A percentile compares a stretch with the other conserved stretches of the same genome.
Conservation (phyloP, 2,329 filamentous ascomycete genomes). For the Sphaerulina musiva region DNA sequence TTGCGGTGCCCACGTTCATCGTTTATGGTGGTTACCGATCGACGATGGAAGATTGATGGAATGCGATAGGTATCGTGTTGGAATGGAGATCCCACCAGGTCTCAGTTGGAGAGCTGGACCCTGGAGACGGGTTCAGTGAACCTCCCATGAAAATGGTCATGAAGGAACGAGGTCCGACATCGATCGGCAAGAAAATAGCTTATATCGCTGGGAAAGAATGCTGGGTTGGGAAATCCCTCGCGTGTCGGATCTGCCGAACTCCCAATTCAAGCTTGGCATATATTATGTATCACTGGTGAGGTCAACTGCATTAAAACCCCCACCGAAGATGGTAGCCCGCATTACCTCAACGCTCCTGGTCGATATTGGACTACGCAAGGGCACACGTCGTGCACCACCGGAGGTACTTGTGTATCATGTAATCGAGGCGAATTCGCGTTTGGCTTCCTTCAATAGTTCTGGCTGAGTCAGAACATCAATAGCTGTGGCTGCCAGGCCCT, state of each 20-base stretch:
- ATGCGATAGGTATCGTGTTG: background rate
- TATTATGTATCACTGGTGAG: background rate
- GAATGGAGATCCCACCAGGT: background rate
- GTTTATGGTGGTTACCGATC: background rate
- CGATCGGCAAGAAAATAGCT: background rate
- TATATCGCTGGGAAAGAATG: background rate
- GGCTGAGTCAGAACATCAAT: slow-evolving; percentile 32
- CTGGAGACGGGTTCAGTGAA: too few species aligned
- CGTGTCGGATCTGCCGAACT: background rate
- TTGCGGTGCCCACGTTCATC: background rate
- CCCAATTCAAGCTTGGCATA: background rate
- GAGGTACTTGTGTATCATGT: background rate
- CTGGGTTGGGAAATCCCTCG: background rate
- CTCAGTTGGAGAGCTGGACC: too few species aligned
- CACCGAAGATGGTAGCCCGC: too few species aligned
- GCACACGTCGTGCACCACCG: background rate
- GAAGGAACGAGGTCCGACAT: background rate
- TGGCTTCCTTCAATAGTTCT: slow-evolving; percentile 23
- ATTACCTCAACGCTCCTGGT: background rate
- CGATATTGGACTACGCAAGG: background rate
- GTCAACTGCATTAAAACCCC: too few species aligned
- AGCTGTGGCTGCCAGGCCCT: slow-evolving; percentile 35
- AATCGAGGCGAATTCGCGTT: slow-evolving; percentile 25
- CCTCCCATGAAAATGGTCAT: background rate
- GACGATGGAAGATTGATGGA: background rate